Conservation (phyloP, 1,139 yeast species). For the Saccharomycopsis crataegensis region DNA sequence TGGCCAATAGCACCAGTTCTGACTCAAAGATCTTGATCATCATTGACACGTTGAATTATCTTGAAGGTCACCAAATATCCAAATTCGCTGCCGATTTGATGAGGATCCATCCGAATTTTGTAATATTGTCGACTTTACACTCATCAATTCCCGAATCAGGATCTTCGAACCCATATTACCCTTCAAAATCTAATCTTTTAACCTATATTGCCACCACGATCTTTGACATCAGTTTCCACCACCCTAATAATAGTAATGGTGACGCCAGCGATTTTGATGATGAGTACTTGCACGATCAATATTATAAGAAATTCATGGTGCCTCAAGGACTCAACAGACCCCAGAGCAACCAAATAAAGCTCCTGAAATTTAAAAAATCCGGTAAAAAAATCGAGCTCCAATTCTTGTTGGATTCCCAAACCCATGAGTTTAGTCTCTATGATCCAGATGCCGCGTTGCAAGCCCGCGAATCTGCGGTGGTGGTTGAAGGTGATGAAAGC, state of each 20-base stretch:
- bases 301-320: slow-evolving; percentile 36
- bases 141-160: slow-evolving; percentile 36
- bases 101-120: slow-evolving; percentile 42
- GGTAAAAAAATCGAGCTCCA: slow-evolving; percentile 65
- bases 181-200: slow-evolving; percentile 43
- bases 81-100: slow-evolving; percentile 44
- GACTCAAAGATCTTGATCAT: slow-evolving; percentile 31
- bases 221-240: slow-evolving; percentile 46
- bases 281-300: slow-evolving; percentile 33
- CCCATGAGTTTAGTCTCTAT: slow-evolving; percentile 33
- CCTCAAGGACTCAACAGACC: neutral
- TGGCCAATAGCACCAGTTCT: neutral
- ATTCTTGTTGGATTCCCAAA: slow-evolving; percentile 43
- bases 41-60: slow-evolving; percentile 64
- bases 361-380: slow-evolving; percentile 71
- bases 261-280: slow-evolving; percentile 47
- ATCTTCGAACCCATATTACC: slow-evolving; percentile 32
- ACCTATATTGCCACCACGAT: slow-evolving; percentile 67
- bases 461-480: slow-evolving; percentile 6
- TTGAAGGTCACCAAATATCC: slow-evolving; percentile 41
- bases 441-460: slow-evolving; percentile 27
- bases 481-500: slow-evolving; percentile 33
- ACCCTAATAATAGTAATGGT: slow-evolving; percentile 15
- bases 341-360: slow-evolving; percentile 38
- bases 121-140: slow-evolving; percentile 59